These are phyloP conservation scores for Starmerella asiatica DNA, from an alignment of 805 yeast species.

Conservation along the genomic window DNA sequence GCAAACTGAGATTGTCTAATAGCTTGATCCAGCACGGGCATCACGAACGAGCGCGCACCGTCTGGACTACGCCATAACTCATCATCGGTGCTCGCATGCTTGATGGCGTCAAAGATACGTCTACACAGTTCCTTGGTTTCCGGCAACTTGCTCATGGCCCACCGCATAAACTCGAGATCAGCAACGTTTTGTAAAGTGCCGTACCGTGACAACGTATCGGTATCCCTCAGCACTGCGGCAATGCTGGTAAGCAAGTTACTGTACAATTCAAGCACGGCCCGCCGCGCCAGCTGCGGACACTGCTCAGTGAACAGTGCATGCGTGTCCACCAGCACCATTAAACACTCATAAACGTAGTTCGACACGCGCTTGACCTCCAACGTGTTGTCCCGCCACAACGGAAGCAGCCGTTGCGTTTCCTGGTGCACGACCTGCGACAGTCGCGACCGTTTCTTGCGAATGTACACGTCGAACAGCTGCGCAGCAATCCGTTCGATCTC, in stretches of 20 bases:
- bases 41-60: slow-evolving; percentile 22
- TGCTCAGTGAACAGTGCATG: slow-evolving; percentile 40
- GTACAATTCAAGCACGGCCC: slow-evolving; percentile 35
- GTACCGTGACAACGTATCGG: slow-evolving; percentile 35
- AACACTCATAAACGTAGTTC: slow-evolving; percentile 36
- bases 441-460: slow-evolving; percentile 38
- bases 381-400: slow-evolving; percentile 35
- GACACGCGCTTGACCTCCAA: slow-evolving; percentile 19
- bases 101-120: slow-evolving; percentile 24
- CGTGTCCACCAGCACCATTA: slow-evolving; percentile 37
- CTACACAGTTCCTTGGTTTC: slow-evolving; percentile 21
- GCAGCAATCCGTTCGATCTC: slow-evolving; percentile 39
- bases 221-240: slow-evolving; percentile 31
- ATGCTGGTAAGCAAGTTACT: slow-evolving; percentile 30
- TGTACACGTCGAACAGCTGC: slow-evolving; percentile 34
- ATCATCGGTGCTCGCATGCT: slow-evolving; percentile 21
- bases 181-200: slow-evolving; percentile 41
- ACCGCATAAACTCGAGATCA: slow-evolving; percentile 41
- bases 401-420: slow-evolving; percentile 33
- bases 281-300: slow-evolving; percentile 35
- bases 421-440: slow-evolving; percentile 36
- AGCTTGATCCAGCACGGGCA: slow-evolving; percentile 16
- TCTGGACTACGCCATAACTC: slow-evolving; percentile 20
- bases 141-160: slow-evolving; percentile 22
- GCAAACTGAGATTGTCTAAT: slow-evolving; percentile 17